Conservation (phyloP, 306 rosid species). For the Trichosanthes truncata region DNA sequence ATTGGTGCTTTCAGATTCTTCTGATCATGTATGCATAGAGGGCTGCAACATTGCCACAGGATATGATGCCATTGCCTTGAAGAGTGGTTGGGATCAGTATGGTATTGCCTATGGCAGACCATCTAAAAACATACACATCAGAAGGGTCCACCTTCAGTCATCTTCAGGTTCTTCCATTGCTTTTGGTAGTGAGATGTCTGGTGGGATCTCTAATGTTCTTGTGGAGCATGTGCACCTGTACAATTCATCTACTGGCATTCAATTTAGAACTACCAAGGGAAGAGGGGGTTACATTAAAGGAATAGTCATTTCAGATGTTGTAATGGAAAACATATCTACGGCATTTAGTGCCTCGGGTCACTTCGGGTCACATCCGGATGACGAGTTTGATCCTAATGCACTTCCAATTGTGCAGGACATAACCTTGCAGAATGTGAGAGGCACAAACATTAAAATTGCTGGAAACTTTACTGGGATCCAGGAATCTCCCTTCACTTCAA, state of each 20-base stretch:
- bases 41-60: slow-evolving; percentile 65
- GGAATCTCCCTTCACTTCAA: slow-evolving; percentile 78
- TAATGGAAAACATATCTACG: slow-evolving; percentile 37
- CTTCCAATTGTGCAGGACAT: slow-evolving; percentile 61
- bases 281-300: slow-evolving; percentile 79
- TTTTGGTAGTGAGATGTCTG: slow-evolving; percentile 95
- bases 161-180: slow-evolving; percentile 65
- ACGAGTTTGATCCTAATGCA: slow-evolving; percentile 71
- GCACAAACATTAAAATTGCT: slow-evolving; percentile 64
- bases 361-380: slow-evolving; percentile 80
- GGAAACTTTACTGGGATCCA: slow-evolving; percentile 63
- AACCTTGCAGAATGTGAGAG: slow-evolving; percentile 46
- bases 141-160: slow-evolving; percentile 60
- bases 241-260: slow-evolving; percentile 64
- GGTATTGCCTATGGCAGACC: slow-evolving; percentile 86
- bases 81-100: slow-evolving; percentile 99
- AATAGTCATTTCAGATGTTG: slow-evolving; percentile 44
- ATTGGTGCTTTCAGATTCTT: slow-evolving; percentile 63
- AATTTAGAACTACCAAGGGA: slow-evolving; percentile 65
- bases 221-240: slow-evolving; percentile 57
- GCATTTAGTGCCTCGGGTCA: slow-evolving; percentile 67
- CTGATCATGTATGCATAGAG: slow-evolving; percentile 80
- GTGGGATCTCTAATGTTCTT: slow-evolving; percentile 69
- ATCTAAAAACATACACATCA: slow-evolving; percentile 64
- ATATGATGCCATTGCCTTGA: slow-evolving; percentile 72